Evolutionary conservation across 768 basidiomycete genomes (phyloP).

Genomic region (Phylloporus sp.): DNA sequence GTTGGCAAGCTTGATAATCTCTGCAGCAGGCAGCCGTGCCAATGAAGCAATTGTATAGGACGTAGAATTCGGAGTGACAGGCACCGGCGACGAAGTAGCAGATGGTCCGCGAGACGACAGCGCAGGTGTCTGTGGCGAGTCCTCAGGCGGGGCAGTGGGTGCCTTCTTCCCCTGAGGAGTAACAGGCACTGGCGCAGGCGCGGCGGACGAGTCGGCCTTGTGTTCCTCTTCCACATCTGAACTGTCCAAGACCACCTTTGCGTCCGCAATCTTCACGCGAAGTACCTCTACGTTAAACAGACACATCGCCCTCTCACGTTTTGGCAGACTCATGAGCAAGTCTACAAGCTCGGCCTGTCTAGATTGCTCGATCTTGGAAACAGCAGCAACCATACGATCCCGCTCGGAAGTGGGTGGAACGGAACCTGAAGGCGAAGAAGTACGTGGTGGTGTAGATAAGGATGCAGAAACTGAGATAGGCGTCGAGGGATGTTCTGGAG

Average conservation of each 20-base stretch:
- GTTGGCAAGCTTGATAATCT: conserved; percentile 66
- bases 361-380: conserved; percentile 58
- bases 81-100: conserved; percentile 66
- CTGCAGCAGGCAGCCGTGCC: conserved; percentile 67
- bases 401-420: conserved; percentile 64
- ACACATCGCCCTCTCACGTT: conserved; percentile 87
- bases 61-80: conserved; percentile 51
- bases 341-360: conserved; percentile 67
- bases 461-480: conserved; percentile 76
- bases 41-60: conserved; percentile 66
- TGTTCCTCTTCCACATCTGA: conserved; percentile 53
- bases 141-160: conserved; percentile 34
- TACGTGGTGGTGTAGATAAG: conserved; percentile 77
- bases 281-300: conserved; percentile 84
- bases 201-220: conserved; percentile 22
- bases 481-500: conserved; percentile 87
- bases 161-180: conserved; percentile 67
- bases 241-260: conserved; percentile 75
- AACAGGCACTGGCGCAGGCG: conserved; percentile 40
- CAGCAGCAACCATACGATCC: conserved; percentile 68
- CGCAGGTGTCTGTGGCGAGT: conserved; percentile 73
- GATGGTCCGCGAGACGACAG: conserved; percentile 72
- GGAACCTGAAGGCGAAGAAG: conserved; percentile 70
- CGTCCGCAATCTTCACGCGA: conserved; percentile 73
- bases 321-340: conserved; percentile 80